Evolutionary conservation across 257 asterid genomes (phyloP).

Genomic region (Forsythia suspensa): DNA sequence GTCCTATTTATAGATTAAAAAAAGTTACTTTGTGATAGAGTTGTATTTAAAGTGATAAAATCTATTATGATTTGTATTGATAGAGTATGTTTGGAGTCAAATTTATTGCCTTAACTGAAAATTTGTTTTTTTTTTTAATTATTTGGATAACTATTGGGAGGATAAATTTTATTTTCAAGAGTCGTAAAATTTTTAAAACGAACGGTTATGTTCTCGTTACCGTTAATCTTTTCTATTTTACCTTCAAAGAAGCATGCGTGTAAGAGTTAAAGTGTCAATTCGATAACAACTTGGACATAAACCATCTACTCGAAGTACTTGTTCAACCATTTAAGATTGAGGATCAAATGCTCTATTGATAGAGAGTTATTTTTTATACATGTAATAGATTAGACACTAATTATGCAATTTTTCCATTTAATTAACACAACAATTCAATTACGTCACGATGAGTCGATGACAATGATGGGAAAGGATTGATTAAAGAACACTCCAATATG

Average conservation of each 20-base stretch:
- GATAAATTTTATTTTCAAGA: background rate
- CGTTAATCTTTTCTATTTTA: too few relatives aligned
- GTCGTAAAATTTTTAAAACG: background rate
- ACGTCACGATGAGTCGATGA: background rate
- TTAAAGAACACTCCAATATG: background rate
- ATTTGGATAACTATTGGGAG: background rate
- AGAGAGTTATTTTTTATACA: background rate
- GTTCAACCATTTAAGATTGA: background rate
- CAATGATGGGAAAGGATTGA: slow-evolving; percentile 12
- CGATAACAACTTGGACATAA: background rate
- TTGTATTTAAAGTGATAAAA: background rate
- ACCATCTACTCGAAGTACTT: background rate
- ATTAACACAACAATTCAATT: background rate
- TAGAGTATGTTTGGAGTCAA: background rate
- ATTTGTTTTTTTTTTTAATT: too few relatives aligned
- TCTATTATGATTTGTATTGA: background rate
- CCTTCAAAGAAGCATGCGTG: too few relatives aligned
- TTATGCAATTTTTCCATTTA: background rate
- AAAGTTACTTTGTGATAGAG: background rate
- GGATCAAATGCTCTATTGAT: background rate
- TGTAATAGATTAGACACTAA: background rate
- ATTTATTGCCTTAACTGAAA: background rate
- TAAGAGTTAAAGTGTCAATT: background rate
- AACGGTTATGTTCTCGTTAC: too few relatives aligned
- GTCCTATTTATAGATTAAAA: background rate